A percentile compares a stretch with the other conserved stretches of the same genome.
Evolutionary conservation across 164 flowering plant genomes (phyloP).

Genomic region (Umbellularia californica): DNA sequence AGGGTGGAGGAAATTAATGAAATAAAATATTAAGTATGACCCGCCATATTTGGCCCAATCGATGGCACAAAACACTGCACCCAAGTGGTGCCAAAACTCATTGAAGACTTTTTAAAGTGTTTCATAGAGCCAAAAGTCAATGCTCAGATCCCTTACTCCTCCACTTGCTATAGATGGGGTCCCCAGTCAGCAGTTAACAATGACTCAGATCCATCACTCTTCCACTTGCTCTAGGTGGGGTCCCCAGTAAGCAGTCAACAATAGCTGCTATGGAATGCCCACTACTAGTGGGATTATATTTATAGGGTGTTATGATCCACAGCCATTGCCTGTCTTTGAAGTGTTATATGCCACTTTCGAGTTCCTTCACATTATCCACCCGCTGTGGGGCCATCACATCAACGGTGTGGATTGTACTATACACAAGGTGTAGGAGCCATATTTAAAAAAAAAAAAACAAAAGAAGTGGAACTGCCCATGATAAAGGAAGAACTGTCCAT

Average conservation of each 20-base stretch:
- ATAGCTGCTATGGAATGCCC: not conserved
- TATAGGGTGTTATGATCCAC: not conserved
- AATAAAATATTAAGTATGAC: no score
- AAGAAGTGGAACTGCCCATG: not conserved
- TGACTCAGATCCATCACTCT: not conserved
- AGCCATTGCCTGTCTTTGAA: no score
- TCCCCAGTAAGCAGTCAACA: not conserved
- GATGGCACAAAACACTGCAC: no score
- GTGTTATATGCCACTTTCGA: no score
- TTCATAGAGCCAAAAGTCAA: no score
- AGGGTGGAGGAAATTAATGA: no score
- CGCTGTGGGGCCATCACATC: not conserved
- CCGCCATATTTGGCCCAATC: no score
- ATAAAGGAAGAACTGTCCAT: not conserved
- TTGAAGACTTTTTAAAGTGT: no score
- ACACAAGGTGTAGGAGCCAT: not conserved
- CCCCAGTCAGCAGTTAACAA: not conserved
- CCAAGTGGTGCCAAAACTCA: no score
- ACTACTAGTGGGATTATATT: not conserved
- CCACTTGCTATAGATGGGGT: not conserved
- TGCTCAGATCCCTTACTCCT: not conserved
- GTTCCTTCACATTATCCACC: no score
- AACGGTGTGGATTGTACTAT: no score
- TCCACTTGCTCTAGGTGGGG: not conserved
- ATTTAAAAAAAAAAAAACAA: no score